Evolutionary conservation across 2,329 filamentous ascomycete genomes (phyloP), one percentile per base, ranked within the genome.

Genomic region (Orbilia blumenaviensis): DNA sequence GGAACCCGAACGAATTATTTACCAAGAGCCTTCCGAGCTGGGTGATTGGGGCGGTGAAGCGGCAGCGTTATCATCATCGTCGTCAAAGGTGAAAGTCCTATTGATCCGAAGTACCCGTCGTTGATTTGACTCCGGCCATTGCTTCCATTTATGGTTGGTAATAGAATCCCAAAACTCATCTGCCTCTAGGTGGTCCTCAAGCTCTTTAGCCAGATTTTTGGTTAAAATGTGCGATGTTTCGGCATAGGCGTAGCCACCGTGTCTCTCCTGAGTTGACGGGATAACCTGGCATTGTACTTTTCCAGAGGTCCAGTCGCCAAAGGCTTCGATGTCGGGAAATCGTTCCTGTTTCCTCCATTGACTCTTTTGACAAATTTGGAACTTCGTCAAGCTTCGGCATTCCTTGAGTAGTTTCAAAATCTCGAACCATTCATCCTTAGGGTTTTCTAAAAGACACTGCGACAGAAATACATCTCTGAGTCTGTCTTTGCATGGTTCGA

Each of bases 81-180:
- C 58, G 21, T 64, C 58, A 58, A 63, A 63, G 8, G 66, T 71
- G 10, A 71, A 71, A 4, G 52, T 41, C 16, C 66, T 52, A 32
- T 63, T 71, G 14, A 71, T 71, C 7, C 58, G 58, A 5, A 71
- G 36, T 8, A 48, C 46, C 7, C 58, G 56, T 21, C 66, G 46
- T 21, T 63, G 56, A 29, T 29, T 38, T 6, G 56, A 63, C 21
- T 71, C 66, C 3, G 66, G 66, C 66, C 66, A 63, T 27, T 63
- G 66, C n/a, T 38, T 71, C 66, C 66, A 71, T n/a, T 42, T 64
- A 5, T 61, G 34, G 16, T 71, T 61, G 0, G 66, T 63, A 2
- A 71, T 44, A 0, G 66, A 48, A 56, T 71, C 58, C 66, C 66
- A 71, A 64, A 71, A 71, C 2, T 46, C 38, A 2, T 71, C 66